phyloP scores from a whole-genome alignment of 345 rosid species.

The Arabidopsis suecica region DNA sequence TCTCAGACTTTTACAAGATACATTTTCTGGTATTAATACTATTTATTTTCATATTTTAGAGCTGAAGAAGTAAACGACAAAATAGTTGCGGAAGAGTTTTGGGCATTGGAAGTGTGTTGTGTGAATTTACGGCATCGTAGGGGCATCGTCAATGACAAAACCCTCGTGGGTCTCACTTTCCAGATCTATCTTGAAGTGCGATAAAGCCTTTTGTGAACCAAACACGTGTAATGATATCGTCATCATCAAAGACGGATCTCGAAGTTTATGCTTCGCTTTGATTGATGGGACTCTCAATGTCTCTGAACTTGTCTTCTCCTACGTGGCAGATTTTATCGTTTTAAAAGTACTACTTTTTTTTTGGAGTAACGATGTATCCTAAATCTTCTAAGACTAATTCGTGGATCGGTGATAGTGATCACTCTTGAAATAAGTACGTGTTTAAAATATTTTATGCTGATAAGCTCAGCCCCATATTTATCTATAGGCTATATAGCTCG shows the following conservation, averaged over 20 bases:
- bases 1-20: not conserved
- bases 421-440: not conserved
- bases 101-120: slow-evolving; percentile 34
- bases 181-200: slow-evolving; percentile 31
- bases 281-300: slow-evolving; percentile 26
- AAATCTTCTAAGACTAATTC: not conserved
- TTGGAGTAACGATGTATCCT: not conserved
- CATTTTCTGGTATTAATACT: no score
- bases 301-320: slow-evolving; percentile 21
- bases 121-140: slow-evolving; percentile 26
- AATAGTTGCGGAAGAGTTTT: slow-evolving; percentile 23
- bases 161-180: slow-evolving; percentile 17
- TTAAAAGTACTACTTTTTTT: not conserved
- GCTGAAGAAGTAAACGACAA: slow-evolving; percentile 12
- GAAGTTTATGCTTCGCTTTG: slow-evolving; percentile 26
- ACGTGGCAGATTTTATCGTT: slow-evolving; percentile 10
- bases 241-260: slow-evolving; percentile 33
- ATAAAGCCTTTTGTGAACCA: slow-evolving; percentile 7
- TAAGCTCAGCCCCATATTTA: not conserved
- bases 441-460: not conserved
- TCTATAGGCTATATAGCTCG: not conserved
- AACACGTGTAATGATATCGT: slow-evolving; percentile 34
- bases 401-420: not conserved
- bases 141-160: slow-evolving; percentile 27
- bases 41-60: no score